phyloP scores from a whole-genome alignment of 495 filamentous ascomycete genomes.

The Penicillium crystallinum region DNA sequence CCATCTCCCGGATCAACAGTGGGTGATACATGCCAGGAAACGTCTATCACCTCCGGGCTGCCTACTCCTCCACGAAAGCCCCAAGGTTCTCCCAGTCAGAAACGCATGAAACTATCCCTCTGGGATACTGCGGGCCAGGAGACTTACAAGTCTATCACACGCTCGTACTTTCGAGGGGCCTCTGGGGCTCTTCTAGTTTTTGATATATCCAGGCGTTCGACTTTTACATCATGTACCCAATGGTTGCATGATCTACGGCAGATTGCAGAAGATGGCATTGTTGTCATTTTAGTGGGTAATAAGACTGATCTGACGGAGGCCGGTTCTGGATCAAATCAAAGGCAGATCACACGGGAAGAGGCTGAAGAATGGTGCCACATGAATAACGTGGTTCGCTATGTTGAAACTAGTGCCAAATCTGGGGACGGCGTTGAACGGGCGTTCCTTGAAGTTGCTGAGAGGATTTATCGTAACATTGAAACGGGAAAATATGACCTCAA shows the following conservation, averaged over 20 bases:
- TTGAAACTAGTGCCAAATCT: constrained; percentile 93
- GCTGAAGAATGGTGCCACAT: constrained; percentile 80
- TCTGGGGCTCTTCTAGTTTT: constrained; percentile 91
- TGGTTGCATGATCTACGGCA: constrained; percentile 91
- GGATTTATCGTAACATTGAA: constrained; percentile 94
- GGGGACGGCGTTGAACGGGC: constrained; percentile 90
- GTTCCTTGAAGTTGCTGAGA: constrained; percentile 86
- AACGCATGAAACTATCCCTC: constrained; percentile 74
- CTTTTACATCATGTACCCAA: constrained; percentile 75
- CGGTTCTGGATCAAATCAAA: constrained; percentile 51
- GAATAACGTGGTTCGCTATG: constrained; percentile 81
- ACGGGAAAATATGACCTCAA: constrained; percentile 90
- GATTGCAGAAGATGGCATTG: constrained; percentile 90
- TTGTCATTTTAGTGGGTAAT: constrained; percentile 91
- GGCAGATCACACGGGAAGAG: constrained; percentile 72
- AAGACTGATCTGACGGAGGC: constrained; percentile 72
- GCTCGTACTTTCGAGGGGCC: constrained; percentile 91
- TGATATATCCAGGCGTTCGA: constrained; percentile 82
- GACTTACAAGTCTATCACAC: constrained; percentile 91
- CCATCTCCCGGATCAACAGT: constrained; percentile 11
- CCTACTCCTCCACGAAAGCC: constrained; percentile 35
- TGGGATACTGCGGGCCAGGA: constrained; percentile 99
- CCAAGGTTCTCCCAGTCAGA: constrained; percentile 44
- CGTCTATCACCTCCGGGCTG: constrained; percentile 26
- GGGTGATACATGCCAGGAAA: constrained; percentile 10